phyloP scores from a whole-genome alignment of 805 yeast species.

The Wickerhamomyces rabaulensis region DNA sequence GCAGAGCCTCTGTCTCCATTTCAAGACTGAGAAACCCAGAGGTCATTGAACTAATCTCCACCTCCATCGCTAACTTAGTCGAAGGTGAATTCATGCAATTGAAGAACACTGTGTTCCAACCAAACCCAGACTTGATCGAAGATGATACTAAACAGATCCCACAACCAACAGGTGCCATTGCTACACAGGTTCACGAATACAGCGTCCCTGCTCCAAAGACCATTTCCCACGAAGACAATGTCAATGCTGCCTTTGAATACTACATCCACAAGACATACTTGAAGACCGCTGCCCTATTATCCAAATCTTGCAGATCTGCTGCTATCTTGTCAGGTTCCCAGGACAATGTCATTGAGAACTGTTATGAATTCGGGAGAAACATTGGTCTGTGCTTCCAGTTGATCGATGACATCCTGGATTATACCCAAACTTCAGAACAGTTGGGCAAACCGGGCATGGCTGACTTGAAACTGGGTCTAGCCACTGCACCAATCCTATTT shows the following conservation, averaged over 20 bases:
- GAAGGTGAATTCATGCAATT: constrained; percentile 99
- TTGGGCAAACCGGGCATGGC: constrained; percentile 97
- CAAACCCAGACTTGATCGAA: constrained; percentile 41
- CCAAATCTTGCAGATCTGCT: constrained; percentile 88
- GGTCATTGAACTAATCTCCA: constrained; percentile 91
- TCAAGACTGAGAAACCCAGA: constrained; percentile 94
- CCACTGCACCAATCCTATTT: constrained; percentile 92
- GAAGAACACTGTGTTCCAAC: constrained; percentile 78
- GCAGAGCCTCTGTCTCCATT: constrained; percentile 93
- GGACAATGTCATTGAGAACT: constrained; percentile 69
- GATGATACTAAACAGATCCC: constrained; percentile 43
- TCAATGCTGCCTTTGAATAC: constrained; percentile 91
- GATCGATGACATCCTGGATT: constrained; percentile 94
- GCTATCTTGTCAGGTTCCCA: constrained; percentile 88
- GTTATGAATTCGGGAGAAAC: constrained; percentile 89
- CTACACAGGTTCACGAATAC: constrained; percentile 38
- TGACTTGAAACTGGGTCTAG: constrained; percentile 87
- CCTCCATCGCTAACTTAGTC: constrained; percentile 92
- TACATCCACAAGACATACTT: constrained; percentile 92
- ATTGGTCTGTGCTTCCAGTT: constrained; percentile 93
- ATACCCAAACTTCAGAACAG: constrained; percentile 77
- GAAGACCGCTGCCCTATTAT: constrained; percentile 91
- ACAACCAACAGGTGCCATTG: constrained; percentile 55
- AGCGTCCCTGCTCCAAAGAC: constrained; percentile 24
- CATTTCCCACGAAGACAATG: constrained; percentile 56